Conservation (phyloP, 2,329 filamentous ascomycete species). For the Sporothrix curviconia region DNA sequence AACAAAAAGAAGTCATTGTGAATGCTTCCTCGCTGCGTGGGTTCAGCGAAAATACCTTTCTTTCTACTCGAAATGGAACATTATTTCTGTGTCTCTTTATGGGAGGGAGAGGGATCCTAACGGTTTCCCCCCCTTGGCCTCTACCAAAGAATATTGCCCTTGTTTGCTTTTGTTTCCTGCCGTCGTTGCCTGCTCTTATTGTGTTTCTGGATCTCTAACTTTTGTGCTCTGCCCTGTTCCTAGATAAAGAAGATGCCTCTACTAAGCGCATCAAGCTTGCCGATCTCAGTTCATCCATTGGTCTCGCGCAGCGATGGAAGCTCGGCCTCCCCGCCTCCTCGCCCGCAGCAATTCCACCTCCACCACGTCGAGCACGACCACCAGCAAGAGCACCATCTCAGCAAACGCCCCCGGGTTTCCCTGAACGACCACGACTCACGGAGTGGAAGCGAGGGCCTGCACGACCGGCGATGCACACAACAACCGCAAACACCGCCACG, state of each 20-base stretch:
- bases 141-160: not conserved
- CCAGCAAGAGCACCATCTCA: conserved; percentile 24
- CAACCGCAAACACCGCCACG: conserved; percentile 39
- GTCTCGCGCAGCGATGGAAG: too few relatives aligned
- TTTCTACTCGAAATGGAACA: conserved; percentile 5
- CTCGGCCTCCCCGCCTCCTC: conserved; percentile 26
- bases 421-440: conserved; percentile 32
- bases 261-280: conserved; percentile 43
- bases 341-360: conserved; percentile 37
- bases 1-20: not conserved
- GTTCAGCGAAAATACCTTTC: not conserved
- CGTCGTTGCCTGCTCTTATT: not conserved
- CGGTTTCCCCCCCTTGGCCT: not conserved
- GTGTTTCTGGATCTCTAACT: not conserved
- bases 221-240: not conserved
- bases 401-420: not conserved
- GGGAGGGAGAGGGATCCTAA: not conserved
- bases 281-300: conserved; percentile 30
- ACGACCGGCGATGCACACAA: not conserved
- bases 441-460: conserved; percentile 33
- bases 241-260: conserved; percentile 43
- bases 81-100: conserved; percentile 4
- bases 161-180: conserved; percentile 3
- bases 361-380: conserved; percentile 22
- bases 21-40: not conserved